These are phyloP conservation scores for Pyrenochaeta sp. DNA, from an alignment of 2,329 filamentous ascomycete species.

Conservation along the genomic window DNA sequence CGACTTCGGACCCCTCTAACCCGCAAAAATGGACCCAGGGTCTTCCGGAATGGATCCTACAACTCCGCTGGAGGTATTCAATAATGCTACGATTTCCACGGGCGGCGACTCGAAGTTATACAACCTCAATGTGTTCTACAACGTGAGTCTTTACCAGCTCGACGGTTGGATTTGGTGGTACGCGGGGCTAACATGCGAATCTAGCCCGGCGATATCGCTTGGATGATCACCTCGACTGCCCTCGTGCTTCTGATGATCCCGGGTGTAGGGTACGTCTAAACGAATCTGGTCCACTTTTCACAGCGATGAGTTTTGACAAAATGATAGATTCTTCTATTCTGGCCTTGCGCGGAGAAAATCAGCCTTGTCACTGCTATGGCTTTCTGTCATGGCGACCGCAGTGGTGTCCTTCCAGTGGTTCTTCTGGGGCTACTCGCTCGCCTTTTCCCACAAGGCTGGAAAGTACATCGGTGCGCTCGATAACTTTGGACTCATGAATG, in stretches of 20 bases:
- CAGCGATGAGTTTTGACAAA: slow-evolving; percentile 9
- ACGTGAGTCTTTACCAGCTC: slow-evolving; percentile 59
- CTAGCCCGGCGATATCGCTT: slow-evolving; percentile 81
- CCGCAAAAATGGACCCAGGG: slow-evolving; percentile 39
- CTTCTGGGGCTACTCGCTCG: slow-evolving; percentile 89
- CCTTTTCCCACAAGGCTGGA: slow-evolving; percentile 79
- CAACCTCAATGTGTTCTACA: slow-evolving; percentile 86
- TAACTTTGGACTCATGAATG: slow-evolving; percentile 81
- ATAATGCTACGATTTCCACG: slow-evolving; percentile 67
- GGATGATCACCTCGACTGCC: slow-evolving; percentile 77
- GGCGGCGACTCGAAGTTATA: slow-evolving; percentile 72
- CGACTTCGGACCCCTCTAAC: slow-evolving; percentile 3
- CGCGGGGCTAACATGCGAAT: slow-evolving; percentile 32
- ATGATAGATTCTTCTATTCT: slow-evolving; percentile 83
- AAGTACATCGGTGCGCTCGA: slow-evolving; percentile 78
- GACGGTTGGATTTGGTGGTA: slow-evolving; percentile 15
- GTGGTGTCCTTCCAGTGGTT: slow-evolving; percentile 92
- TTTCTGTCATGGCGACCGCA: slow-evolving; percentile 80
- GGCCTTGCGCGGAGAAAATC: slow-evolving; percentile 89
- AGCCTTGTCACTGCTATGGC: slow-evolving; percentile 83
- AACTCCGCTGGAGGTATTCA: slow-evolving; percentile 41
- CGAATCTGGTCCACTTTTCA: background rate
- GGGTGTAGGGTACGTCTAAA: slow-evolving; percentile 71
- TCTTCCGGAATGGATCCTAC: slow-evolving; percentile 38
- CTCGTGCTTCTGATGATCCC: slow-evolving; percentile 93